These are phyloP conservation scores for Phytophthora parvispora DNA, from an alignment of 352 stramenopile species.

Conservation along the genomic window DNA sequence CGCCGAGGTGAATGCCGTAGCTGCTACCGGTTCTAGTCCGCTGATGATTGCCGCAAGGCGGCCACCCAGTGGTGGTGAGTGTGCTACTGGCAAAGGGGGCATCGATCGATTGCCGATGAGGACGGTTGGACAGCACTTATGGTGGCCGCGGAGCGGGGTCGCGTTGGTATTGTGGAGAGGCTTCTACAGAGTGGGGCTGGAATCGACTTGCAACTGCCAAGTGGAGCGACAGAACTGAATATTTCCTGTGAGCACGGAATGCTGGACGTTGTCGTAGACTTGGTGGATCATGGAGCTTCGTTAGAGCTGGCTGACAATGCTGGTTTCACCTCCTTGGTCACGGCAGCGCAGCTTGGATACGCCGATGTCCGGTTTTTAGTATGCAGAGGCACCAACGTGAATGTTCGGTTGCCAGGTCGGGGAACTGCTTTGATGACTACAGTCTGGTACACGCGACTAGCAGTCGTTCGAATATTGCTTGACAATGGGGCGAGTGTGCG, in stretches of 20 bases:
- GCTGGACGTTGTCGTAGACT: constrained; percentile 2
- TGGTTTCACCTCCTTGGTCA: constrained; percentile 19
- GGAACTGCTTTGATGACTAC: constrained; percentile 14
- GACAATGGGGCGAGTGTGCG: constrained; percentile 22
- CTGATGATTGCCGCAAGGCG: too few species aligned
- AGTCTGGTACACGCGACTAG: constrained; percentile 15
- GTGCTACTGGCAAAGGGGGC: too few species aligned
- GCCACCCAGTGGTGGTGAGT: too few species aligned
- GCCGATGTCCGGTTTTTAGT: constrained; percentile 25
- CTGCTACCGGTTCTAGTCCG: too few species aligned
- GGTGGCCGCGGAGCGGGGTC: constrained; percentile 1
- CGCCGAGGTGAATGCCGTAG: too few species aligned
- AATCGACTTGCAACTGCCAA: constrained; percentile 12
- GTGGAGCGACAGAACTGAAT: constrained; percentile 16
- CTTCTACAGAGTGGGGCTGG: neutral
- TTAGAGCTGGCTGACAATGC: constrained; percentile 18
- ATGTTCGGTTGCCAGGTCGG: constrained; percentile 14
- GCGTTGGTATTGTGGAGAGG: constrained; percentile 1
- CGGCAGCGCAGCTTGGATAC: constrained; percentile 19
- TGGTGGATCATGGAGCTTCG: constrained; percentile 11
- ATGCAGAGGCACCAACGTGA: neutral
- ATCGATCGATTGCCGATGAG: too few species aligned
- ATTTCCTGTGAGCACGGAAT: constrained; percentile 22
- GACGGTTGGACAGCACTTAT: constrained; percentile 19
- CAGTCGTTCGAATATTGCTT: constrained; percentile 25